Percentiles rank a stretch among this genome's conserved stretches.
These are phyloP conservation scores for Penicilliopsis zonata DNA, from an alignment of 495 filamentous ascomycete species.

Conservation along the genomic window DNA sequence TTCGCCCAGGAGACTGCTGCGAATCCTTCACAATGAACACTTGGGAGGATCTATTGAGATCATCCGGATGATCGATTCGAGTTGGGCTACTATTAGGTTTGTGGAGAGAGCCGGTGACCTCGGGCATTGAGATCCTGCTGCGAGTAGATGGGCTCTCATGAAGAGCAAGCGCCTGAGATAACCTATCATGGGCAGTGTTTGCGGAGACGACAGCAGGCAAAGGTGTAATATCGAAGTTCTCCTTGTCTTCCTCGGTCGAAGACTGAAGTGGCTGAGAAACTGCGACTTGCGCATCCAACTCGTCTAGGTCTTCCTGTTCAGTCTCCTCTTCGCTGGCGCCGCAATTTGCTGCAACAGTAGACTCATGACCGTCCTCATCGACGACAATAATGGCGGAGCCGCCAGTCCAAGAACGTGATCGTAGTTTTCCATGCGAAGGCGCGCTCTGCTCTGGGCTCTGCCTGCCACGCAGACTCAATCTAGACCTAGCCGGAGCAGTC, in stretches of 20 bases:
- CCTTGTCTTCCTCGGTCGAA: conserved; percentile 37
- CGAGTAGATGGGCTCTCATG: conserved; percentile 11
- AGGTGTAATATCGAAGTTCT: conserved; percentile 27
- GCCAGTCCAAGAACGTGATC: conserved; percentile 3
- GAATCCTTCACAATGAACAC: conserved; percentile 34
- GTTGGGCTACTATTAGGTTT: conserved; percentile 3
- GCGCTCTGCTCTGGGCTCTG: conserved; percentile 2
- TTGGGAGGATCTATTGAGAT: conserved; percentile 18
- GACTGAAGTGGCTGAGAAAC: conserved; percentile 16
- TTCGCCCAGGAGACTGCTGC: conserved; percentile 26
- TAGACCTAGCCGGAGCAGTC: conserved; percentile 20
- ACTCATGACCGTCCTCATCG: conserved; percentile 9
- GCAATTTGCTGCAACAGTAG: conserved; percentile 4
- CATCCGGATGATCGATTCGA: conserved; percentile 5
- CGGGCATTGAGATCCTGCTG: conserved; percentile 1
- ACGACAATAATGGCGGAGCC: conserved; percentile 1
- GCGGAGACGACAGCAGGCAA: conserved; percentile 15
- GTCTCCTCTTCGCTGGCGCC: conserved; percentile 39
- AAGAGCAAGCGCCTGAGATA: conserved; percentile 29
- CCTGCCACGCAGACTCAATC: conserved; percentile 3
- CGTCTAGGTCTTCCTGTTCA: conserved; percentile 40
- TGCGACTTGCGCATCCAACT: conserved; percentile 12
- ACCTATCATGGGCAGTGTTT: conserved; percentile 23
- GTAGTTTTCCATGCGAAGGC: conserved; percentile 1
- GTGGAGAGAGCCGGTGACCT: conserved; percentile 1